Base-by-base conservation (phyloP, 495 filamentous ascomycete species). In the Talaromyces wortmannii region DNA sequence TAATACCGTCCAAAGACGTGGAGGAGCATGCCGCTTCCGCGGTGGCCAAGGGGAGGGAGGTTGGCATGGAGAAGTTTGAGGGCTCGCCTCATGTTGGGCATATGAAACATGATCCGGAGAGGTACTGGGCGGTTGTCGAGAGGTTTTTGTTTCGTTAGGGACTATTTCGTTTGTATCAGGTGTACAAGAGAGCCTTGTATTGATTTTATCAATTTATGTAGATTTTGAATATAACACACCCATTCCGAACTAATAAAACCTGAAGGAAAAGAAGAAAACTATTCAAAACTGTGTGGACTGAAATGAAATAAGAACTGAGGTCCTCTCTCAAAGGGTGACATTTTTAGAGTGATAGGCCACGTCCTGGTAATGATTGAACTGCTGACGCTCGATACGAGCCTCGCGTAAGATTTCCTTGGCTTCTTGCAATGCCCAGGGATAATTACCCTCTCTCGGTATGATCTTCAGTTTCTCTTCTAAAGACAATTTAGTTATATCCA, bases 11-110 rank as follows among this genome's bases (percentile, higher is more conserved):
- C 48, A 56, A 52, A 31, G 68, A 76, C 55, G 68, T 76, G 12
- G 76, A 79, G 61, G 60, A 49, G 10, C 75, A 79, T 65, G 74
- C 75, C 0, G 55, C 55, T 17, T 60, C 70, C 15, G 67, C 74
- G 12, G 69, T 42, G 17, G 44, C 10, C 11, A 45, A 23, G 29
- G 7, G 29, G 29, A 72, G 57, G 45, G 60, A 8, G 61, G 73
- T 77, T 15, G 57, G 60, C 23, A 62, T 68, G 30, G 75, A 76
- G 50, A 61, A 63, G 57, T 78, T 76, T 49, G 43, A 60, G 18
- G 68, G 63, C 0, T 65, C 75, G 40, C 59, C 64, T 45, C 75
- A 79, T 70, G 74, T 79, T 48, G 64, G 62, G 13, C 74, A 76
- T 66, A 73, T 76, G 70, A 68, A 60, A 47, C 55, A 56, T 7